Percentiles rank a stretch among this genome's conserved stretches.
Conservation (phyloP, 305 asterid species). For the Fraxinus albicans region DNA sequence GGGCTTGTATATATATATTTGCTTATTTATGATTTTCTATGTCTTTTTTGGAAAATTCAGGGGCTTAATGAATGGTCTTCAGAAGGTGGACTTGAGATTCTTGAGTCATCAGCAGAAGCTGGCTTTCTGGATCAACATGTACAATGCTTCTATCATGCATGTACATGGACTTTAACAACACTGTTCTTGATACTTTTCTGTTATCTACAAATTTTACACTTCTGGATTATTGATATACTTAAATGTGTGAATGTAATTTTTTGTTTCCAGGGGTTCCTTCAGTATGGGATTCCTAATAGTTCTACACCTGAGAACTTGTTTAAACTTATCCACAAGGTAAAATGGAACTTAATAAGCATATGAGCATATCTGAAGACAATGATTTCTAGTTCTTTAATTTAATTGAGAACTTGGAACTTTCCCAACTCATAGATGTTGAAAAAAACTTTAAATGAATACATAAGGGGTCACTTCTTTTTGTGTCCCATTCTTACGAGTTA, state of each 20-base stretch:
- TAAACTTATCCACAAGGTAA: slow-evolving; percentile 68
- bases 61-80: slow-evolving; percentile 61
- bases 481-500: not conserved
- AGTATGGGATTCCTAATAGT: slow-evolving; percentile 68
- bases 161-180: slow-evolving; percentile 34
- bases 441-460: not conserved
- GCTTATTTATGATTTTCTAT: too few species aligned
- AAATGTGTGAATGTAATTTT: not conserved
- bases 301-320: slow-evolving; percentile 57
- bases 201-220: not conserved
- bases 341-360: not conserved
- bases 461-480: not conserved
- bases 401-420: not conserved
- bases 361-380: not conserved
- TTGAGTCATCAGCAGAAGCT: slow-evolving; percentile 71
- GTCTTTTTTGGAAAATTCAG: slow-evolving; percentile 30
- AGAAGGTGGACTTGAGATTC: slow-evolving; percentile 75
- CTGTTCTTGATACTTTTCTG: not conserved
- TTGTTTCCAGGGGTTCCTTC: slow-evolving; percentile 68
- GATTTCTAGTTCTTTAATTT: not conserved
- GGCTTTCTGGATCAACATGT: slow-evolving; percentile 96
- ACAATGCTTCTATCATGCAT: slow-evolving; percentile 93
- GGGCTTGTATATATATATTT: not conserved
- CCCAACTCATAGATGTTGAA: not conserved
- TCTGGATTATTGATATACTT: not conserved